Conservation (phyloP, 1,284 basidiomycete species). For the Caloboletus firmus region DNA sequence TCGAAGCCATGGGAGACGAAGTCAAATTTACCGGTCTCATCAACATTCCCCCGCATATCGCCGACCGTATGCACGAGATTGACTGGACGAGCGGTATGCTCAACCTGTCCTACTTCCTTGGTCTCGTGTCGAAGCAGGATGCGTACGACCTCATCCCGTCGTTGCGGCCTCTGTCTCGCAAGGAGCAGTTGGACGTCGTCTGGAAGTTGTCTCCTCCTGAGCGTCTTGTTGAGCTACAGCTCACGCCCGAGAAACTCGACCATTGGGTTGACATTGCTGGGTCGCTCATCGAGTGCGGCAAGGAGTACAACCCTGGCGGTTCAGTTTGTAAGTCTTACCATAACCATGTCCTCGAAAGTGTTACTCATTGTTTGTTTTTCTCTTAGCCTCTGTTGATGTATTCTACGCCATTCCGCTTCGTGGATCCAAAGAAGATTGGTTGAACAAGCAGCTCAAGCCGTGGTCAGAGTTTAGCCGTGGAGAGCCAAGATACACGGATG, state of each 20-base stretch:
- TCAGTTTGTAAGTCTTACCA: constrained; percentile 23
- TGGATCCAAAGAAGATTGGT: constrained; percentile 24
- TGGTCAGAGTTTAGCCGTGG: constrained; percentile 24
- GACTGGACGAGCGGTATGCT: constrained; percentile 41
- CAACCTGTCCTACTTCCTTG: constrained; percentile 33
- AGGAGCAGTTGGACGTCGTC: constrained; percentile 22
- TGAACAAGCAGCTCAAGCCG: constrained; percentile 31
- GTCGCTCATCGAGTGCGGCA: constrained; percentile 32
- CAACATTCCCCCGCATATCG: constrained; percentile 43
- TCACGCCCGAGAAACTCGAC: constrained; percentile 21
- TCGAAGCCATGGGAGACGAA: constrained; percentile 36
- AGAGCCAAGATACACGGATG: constrained; percentile 22
- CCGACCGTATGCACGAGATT: constrained; percentile 42
- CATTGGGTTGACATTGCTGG: constrained; percentile 31
- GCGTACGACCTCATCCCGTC: constrained; percentile 16
- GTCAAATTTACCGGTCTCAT: constrained; percentile 42
- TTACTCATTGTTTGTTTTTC: not conserved
- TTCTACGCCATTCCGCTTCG: constrained; percentile 28
- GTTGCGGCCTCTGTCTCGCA: constrained; percentile 14
- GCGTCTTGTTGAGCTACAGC: constrained; percentile 25
- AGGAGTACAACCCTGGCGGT: constrained; percentile 19
- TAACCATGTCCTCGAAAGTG: not conserved
- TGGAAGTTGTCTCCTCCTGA: constrained; percentile 25
- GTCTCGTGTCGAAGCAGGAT: constrained; percentile 23
- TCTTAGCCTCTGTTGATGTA: constrained; percentile 18